Percentiles rank a stretch among this genome's conserved stretches.
Evolutionary conservation across 164 flowering plant genomes (phyloP).

Genomic region (Nymphaea colorata): DNA sequence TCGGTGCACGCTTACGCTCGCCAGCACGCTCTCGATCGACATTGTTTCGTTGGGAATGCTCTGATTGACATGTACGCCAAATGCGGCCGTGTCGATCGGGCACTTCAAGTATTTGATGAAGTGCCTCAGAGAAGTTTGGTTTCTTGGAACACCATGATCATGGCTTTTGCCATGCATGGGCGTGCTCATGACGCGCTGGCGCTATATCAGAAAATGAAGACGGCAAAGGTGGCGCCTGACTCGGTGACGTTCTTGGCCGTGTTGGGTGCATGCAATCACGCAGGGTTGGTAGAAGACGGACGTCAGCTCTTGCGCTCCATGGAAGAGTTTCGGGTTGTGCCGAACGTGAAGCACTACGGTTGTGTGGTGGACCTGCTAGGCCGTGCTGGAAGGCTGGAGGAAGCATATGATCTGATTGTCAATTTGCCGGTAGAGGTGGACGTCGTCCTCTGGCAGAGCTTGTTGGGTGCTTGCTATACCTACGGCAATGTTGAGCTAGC

Average conservation of each 20-base stretch:
- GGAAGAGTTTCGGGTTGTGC: conserved; percentile 30
- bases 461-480: conserved; percentile 70
- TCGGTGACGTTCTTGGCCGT: conserved; percentile 52
- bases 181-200: conserved; percentile 39
- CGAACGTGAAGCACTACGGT: conserved; percentile 72
- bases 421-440: conserved; percentile 61
- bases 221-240: conserved; percentile 31
- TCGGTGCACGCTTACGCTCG: conserved; percentile 24
- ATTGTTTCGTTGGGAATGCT: conserved; percentile 62
- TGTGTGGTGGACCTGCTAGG: conserved; percentile 74
- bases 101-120: conserved; percentile 32
- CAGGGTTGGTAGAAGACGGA: conserved; percentile 71
- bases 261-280: conserved; percentile 77
- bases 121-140: conserved; percentile 38
- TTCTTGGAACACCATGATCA: conserved; percentile 84
- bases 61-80: conserved; percentile 80
- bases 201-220: conserved; percentile 43
- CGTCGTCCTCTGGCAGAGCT: conserved; percentile 71
- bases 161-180: conserved; percentile 75
- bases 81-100: conserved; percentile 64
- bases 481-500: conserved; percentile 69
- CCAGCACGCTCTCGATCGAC: conserved; percentile 33
- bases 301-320: conserved; percentile 42
- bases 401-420: conserved; percentile 44
- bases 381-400: conserved; percentile 55